A percentile compares a stretch with the other conserved stretches of the same genome.
These are phyloP conservation scores for Trichoderma asperelloides DNA, from an alignment of 495 filamentous ascomycete species.

Conservation along the genomic window DNA sequence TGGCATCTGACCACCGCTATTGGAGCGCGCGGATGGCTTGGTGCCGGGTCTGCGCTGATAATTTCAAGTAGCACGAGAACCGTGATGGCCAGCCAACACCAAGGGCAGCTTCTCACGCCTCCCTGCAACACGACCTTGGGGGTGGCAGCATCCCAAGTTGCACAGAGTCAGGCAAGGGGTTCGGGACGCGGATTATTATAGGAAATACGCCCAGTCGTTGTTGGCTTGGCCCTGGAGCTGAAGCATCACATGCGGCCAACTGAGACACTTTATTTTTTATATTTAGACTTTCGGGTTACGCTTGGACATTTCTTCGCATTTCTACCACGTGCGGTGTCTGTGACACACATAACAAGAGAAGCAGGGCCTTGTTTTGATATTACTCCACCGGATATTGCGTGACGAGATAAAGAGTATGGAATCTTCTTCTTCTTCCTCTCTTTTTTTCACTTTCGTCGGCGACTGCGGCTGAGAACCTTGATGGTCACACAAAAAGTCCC, in stretches of 20 bases:
- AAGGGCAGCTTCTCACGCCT: background rate
- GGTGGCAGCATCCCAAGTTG: too few relatives aligned
- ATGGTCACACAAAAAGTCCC: background rate
- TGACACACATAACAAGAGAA: background rate
- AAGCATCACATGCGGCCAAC: background rate
- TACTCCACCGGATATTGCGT: background rate
- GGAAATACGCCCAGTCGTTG: too few relatives aligned
- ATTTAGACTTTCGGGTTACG: background rate
- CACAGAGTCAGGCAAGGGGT: too few relatives aligned
- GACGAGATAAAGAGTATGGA: background rate
- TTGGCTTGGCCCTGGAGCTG: too few relatives aligned
- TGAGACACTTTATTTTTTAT: background rate
- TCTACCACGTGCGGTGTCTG: background rate
- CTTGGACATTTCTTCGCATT: background rate
- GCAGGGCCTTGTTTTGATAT: background rate
- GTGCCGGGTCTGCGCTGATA: background rate
- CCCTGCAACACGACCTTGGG: too few relatives aligned
- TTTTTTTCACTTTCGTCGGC: background rate
- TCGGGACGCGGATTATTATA: too few relatives aligned
- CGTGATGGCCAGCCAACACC: background rate
- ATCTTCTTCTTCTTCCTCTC: background rate
- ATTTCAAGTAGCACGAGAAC: background rate
- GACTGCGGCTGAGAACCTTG: slow-evolving; percentile 2
- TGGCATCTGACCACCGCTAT: background rate
- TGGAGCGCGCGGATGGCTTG: background rate